Evolutionary conservation across 2,329 filamentous ascomycete genomes (phyloP), one percentile per base, ranked within the genome.

Genomic region (Daldinia sp.): DNA sequence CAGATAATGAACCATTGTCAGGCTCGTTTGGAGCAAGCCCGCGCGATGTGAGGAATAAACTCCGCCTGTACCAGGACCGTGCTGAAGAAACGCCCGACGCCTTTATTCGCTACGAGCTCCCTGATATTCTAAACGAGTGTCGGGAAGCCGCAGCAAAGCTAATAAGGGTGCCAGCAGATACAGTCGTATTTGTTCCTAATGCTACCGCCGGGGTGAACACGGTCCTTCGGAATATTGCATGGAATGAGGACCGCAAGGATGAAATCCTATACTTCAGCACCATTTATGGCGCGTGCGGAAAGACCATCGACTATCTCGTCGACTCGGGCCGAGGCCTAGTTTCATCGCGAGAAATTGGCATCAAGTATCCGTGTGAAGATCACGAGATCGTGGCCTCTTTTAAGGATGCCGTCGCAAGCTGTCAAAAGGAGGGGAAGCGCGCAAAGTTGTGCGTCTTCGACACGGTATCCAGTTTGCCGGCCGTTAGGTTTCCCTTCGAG

Each of bases 11-110:
- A 68, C 27, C 49, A 41, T 27, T 4, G 8, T 41, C 23, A 87
- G 90, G 92, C 49, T 96, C 93, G 0, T 97, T 92, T 74, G 94
- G 94, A 30, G 88, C 89, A 1, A 88, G 89, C 70, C 93, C 94
- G 3, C 80, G 77, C 8, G 74, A 78, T 17, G 82, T 97, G 61
- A 85, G 83, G 13, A 77, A 83, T 11, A 82, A 82, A 50, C 82
- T 90, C 17, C 87, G 84, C 13, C 72, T 80, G n/a, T 90, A 89
- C 71, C 89, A 94, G 73, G 85, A 89, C 64, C 78, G 81, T 3
- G 79, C 82, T 32, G 93, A 97, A 79, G 79, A 83, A 1, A 81
- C 80, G 0, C 92, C 93, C 0, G 94, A 97, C 77, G 75, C 79
- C 5, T 97, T 93, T 79, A 88, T 94, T 73, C 87, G 90, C 21